Evolutionary conservation across 108 stramenopile genomes (phyloP).

Genomic region (Pseudonitzschia multiseries): DNA sequence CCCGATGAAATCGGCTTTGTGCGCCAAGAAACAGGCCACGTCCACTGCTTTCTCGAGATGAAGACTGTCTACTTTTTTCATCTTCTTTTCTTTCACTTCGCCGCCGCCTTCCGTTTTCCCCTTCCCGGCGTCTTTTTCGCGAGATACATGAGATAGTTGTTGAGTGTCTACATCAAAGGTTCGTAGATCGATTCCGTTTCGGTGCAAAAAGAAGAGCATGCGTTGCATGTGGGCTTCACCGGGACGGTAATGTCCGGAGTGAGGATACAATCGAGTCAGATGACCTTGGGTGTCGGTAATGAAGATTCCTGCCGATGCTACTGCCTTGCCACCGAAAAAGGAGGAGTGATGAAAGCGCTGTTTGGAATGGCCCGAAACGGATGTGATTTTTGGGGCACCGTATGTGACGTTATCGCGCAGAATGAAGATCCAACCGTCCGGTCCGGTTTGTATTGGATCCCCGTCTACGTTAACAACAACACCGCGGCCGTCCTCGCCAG

Average conservation of each 20-base stretch:
- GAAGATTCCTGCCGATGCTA: constrained; percentile 90
- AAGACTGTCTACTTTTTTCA: constrained; percentile 72
- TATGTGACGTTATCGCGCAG: constrained; percentile 80
- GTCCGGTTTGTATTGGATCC: constrained; percentile 71
- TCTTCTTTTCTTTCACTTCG: constrained; percentile 64
- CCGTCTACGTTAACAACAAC: constrained; percentile 47
- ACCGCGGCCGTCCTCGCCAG: constrained; percentile 53
- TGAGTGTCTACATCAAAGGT: constrained; percentile 88
- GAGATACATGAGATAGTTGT: constrained; percentile 84
- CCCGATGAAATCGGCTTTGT: constrained; percentile 79
- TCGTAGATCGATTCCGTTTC: constrained; percentile 67
- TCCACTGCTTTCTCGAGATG: constrained; percentile 65
- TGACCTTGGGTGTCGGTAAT: constrained; percentile 79
- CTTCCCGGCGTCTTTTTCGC: constrained; percentile 47
- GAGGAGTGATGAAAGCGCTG: constrained; percentile 94
- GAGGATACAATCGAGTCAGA: constrained; percentile 82
- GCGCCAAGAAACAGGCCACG: constrained; percentile 78
- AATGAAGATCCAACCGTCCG: constrained; percentile 92
- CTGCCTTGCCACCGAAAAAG: constrained; percentile 88
- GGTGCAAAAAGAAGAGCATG: constrained; percentile 80
- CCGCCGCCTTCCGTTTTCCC: constrained; percentile 14
- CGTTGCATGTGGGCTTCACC: constrained; percentile 86
- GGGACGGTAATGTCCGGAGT: constrained; percentile 93
- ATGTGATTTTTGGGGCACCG: constrained; percentile 83
- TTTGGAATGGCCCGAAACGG: constrained; percentile 49